Evolutionary conservation across 768 basidiomycete species (phyloP), one percentile per base, ranked within the genome.

Genomic region (Tylopilus vinaceipallidus): DNA sequence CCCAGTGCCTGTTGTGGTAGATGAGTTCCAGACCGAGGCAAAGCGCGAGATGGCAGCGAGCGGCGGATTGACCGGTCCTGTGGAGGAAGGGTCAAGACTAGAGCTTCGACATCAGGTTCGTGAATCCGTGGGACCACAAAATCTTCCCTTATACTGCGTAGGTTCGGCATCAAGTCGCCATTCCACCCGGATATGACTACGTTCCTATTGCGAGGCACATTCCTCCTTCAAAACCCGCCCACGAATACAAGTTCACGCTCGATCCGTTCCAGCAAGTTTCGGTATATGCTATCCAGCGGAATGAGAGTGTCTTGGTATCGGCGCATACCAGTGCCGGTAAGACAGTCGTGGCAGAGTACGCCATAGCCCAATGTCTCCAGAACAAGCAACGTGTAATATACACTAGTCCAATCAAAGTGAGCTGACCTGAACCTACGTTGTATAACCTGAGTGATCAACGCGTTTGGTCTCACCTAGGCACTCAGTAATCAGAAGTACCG

Each of bases 311-410:
- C 5, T 77, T 99, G 43, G 97, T 99, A 14, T 98, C 95, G 20
- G 97, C 97, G 0, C 97, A 99, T 74, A 99, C 97, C 6, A 95
- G 91, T 71, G 97, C 97, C 30, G 97, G 97, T 63, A 99, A 99
- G 73, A 99, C 97, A 2, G 97, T 98, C 54, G 97, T 99, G 53
- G 97, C 97, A 39, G 97, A 99, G 75, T 99, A 98, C 70, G 97
- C 97, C 39, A 98, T 99, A 64, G 97, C 97, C 0, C 91, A 93
- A 67, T 95, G 91, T 78, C 74, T 99, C 60, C 85, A 84, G 69
- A 86, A 88, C 63, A 93, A 92, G 64, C 91, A 97, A 72, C 80
- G 97, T 68, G 95, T 98, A 60, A 97, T 98, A 54, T 99, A 99
- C 73, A 99, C 97, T 20, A 94, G 91, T 79, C 97, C 97, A 47